Evolutionary conservation across 306 rosid genomes (phyloP), one percentile per base, ranked within the genome.

Genomic region (Vigna mungo): DNA sequence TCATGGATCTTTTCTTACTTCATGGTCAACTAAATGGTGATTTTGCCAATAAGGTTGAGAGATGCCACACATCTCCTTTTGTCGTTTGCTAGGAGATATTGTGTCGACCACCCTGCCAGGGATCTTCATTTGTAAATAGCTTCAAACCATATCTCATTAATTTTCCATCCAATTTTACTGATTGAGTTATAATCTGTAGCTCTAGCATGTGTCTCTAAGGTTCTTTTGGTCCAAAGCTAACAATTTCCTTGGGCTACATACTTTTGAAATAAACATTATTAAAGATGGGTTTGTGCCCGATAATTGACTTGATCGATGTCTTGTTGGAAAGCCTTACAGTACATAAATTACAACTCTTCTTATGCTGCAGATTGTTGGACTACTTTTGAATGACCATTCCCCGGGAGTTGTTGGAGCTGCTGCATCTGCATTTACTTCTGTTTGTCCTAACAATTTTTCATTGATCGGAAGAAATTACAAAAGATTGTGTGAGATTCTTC

Each of bases 391-490:
- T 77, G 97, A 96, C 76, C 83, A 83, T 80, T 92, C 98, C 77
- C 97, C 98, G 4, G 86, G 88, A 77, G 98, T 96, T 20, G 90
- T 96, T 86, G 99, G 99, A 75, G 98, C 98, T 65, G 99, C 99
- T 46, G 96, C 98, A 51, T 92, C 98, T 81, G 96, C 98, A 47
- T 96, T 96, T 85, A 84, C 91, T 71, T 89, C 97, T 15, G 85
- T 92, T 83, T 96, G 99, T 85, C 98, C 98, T 0, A 91, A 83
- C 83, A 91, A 90, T 83, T 87, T 92, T 87, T 81, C 86, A 21
- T 78, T 92, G 85, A 80, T 92, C 37, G 98, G 94, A 78, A 86
- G 83, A 84, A 86, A 88, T 75, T 91, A 88, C 84, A 84, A 23
- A 78, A 87, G 90, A 78, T 83, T 96, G 71, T 92, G 99, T 69